Evolutionary conservation across 805 yeast species (phyloP).

Genomic region (Lipomyces sp.): DNA sequence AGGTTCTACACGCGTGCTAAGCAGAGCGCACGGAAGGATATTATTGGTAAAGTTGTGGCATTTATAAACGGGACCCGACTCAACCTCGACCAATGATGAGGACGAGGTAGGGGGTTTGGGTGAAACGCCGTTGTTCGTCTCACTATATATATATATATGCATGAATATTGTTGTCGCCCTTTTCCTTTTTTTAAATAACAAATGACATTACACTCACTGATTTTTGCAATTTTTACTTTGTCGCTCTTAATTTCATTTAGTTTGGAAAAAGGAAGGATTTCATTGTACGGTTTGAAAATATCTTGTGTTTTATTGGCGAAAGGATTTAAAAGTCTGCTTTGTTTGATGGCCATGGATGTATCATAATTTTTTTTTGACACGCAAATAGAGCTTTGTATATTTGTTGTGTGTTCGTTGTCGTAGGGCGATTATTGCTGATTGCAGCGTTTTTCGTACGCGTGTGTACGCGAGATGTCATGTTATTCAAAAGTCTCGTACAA

Average conservation of each 20-base stretch:
- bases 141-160: too few species aligned
- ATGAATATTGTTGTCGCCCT: too few species aligned
- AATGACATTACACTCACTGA: too few species aligned
- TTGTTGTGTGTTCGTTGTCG: background rate
- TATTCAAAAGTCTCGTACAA: background rate
- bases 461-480: background rate
- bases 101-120: background rate
- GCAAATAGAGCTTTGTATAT: background rate
- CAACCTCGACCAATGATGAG: background rate
- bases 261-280: too few species aligned
- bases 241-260: too few species aligned
- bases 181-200: too few species aligned
- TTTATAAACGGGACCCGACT: background rate
- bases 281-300: too few species aligned
- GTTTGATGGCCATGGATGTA: background rate
- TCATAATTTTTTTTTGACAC: background rate
- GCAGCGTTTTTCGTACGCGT: background rate
- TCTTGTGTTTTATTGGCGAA: background rate
- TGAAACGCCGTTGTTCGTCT: too few species aligned
- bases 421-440: background rate
- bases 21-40: constrained; percentile 18
- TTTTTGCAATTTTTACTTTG: too few species aligned
- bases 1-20: constrained; percentile 23
- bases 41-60: background rate
- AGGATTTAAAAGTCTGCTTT: background rate